phyloP scores from a whole-genome alignment of 1,139 yeast genomes.

The Pneumocystis sp. region DNA sequence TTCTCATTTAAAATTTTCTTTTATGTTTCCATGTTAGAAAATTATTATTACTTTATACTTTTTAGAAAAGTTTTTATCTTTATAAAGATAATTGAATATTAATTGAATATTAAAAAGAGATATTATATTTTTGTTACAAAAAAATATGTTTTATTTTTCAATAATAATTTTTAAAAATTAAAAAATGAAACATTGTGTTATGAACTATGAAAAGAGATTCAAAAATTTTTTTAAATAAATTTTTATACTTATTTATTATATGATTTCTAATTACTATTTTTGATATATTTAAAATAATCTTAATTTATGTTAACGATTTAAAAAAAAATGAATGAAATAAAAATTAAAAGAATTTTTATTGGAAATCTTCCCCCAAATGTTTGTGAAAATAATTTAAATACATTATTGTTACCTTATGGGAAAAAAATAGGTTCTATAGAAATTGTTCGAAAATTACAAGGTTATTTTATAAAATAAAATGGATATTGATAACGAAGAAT shows the following conservation, averaged over 20 bases:
- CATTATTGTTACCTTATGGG: background rate
- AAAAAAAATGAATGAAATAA: background rate
- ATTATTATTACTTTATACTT: background rate
- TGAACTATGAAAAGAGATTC: too few species aligned
- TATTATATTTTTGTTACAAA: background rate
- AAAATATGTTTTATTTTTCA: too few species aligned
- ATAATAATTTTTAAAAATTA: too few species aligned
- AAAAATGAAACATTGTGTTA: too few species aligned
- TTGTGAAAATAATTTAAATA: background rate
- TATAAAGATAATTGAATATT: too few species aligned
- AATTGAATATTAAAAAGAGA: too few species aligned
- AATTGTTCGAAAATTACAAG: background rate
- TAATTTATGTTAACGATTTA: background rate
- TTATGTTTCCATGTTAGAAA: background rate
- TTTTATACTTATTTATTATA: background rate
- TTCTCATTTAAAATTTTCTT: background rate
- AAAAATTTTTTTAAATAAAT: background rate
- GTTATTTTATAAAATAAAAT: background rate
- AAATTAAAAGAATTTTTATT: background rate
- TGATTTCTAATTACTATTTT: background rate
- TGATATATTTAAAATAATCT: background rate
- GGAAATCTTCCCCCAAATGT: background rate
- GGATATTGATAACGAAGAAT: background rate
- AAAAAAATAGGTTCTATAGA: background rate
- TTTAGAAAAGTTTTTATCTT: background rate